Evolutionary conservation across 768 basidiomycete species (phyloP).

Genomic region (Leucogyrophana mollusca): DNA sequence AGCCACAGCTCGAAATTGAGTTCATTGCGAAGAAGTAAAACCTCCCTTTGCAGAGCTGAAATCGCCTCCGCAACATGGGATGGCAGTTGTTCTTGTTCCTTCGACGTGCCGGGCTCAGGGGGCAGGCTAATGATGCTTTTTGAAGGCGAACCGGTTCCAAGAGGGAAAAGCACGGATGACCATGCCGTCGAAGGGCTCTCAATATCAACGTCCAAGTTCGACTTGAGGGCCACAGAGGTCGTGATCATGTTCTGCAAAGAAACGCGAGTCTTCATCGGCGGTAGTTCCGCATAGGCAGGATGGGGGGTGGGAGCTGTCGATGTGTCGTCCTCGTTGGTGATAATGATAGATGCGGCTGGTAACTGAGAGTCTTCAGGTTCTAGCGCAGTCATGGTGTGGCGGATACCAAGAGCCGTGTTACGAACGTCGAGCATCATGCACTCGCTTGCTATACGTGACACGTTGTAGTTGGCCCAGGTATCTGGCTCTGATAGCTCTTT

Average conservation of each 20-base stretch:
- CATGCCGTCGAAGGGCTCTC: slow-evolving; percentile 51
- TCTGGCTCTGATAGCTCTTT: slow-evolving; percentile 62
- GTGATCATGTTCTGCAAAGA: slow-evolving; percentile 78
- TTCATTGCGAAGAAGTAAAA: slow-evolving; percentile 72
- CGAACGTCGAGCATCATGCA: slow-evolving; percentile 66
- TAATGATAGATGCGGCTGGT: slow-evolving; percentile 1
- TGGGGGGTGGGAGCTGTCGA: slow-evolving; percentile 28
- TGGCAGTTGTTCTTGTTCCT: slow-evolving; percentile 30
- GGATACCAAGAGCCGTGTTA: slow-evolving; percentile 52
- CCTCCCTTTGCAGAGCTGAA: slow-evolving; percentile 70
- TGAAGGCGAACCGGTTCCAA: slow-evolving; percentile 26
- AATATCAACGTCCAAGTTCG: slow-evolving; percentile 63
- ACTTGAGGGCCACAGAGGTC: slow-evolving; percentile 71
- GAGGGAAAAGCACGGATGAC: slow-evolving; percentile 45
- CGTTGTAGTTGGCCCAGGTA: slow-evolving; percentile 66
- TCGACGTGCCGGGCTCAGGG: slow-evolving; percentile 11
- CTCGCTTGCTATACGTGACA: slow-evolving; percentile 63
- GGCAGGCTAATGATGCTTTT: slow-evolving; percentile 16
- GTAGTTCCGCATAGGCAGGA: slow-evolving; percentile 35
- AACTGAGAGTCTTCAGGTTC: slow-evolving; percentile 5
- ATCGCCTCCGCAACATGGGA: slow-evolving; percentile 63
- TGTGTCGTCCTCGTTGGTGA: slow-evolving; percentile 18
- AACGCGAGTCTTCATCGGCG: slow-evolving; percentile 31
- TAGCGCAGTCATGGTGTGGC: slow-evolving; percentile 6
- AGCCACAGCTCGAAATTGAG: slow-evolving; percentile 86